A percentile compares a stretch with the other conserved stretches of the same genome.
Evolutionary conservation across 352 stramenopile genomes (phyloP).

Genomic region (Globisporangium megalacanthum): DNA sequence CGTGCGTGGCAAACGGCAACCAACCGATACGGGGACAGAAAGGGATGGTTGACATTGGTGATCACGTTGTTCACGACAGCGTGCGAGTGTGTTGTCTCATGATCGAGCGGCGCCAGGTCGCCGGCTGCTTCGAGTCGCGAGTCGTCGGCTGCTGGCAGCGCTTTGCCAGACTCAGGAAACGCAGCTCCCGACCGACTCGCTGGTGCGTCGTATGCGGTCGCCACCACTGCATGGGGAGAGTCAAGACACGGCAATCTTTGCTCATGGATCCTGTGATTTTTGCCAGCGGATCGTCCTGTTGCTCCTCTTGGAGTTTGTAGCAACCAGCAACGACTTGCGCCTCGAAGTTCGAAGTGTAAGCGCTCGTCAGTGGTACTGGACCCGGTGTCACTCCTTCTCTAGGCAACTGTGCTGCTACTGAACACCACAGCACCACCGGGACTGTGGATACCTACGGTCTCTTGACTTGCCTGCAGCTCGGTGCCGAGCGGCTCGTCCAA

Average conservation of each 20-base stretch:
- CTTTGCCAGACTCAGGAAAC: background rate
- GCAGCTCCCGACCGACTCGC: background rate
- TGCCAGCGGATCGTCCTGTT: constrained; percentile 6
- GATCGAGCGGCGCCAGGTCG: background rate
- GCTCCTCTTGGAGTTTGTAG: constrained; percentile 23
- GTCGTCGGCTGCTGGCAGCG: background rate
- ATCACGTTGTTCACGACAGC: no score
- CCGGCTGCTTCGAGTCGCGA: background rate
- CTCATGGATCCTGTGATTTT: no score
- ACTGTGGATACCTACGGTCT: background rate
- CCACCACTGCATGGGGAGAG: no score
- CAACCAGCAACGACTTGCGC: constrained; percentile 19
- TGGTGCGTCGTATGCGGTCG: background rate
- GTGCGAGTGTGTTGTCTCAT: background rate
- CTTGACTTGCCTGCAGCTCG: constrained; percentile 1
- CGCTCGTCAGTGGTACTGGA: no score
- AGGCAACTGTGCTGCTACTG: no score
- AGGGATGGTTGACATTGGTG: no score
- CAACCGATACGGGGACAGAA: no score
- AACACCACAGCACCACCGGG: background rate
- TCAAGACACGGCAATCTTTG: no score
- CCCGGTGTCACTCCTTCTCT: background rate
- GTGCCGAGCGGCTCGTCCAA: constrained; percentile 9
- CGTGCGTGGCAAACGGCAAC: background rate
- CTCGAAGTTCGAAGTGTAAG: constrained; percentile 17